Evolutionary conservation across 352 stramenopile species (phyloP), one percentile per base, ranked within the genome.

Genomic region (Phytophthora kernoviae): DNA sequence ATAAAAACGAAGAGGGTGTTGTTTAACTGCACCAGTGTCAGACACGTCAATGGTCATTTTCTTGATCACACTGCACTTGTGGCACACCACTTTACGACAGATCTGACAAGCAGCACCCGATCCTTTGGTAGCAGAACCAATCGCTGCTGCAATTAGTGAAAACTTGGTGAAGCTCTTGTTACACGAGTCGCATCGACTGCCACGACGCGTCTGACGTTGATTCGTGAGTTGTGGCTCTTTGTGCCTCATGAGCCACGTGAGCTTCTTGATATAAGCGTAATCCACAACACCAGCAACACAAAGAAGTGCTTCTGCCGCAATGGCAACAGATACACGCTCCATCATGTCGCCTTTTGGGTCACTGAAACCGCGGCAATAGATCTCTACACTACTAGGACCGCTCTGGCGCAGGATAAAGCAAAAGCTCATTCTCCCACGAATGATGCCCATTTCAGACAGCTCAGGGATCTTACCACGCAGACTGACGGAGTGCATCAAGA

Each of bases 211-310:
- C 21, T 34, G 41, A 11, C 27, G 41, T 39, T 58, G 9, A 9
- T 62, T 26, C 4, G 20, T 40, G 44, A 5, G 45, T 21, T 45
- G 15, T 30, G 43, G 33, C 30, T 65, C 50, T 7, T 57, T 57
- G 43, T 72, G 53, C 27, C 68, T 51, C 65, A 84, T 77, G n/a
- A 89, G 65, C 72, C 70, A 84, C 49, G 56, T 65, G 41, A 90
- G 70, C 34, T 90, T 90, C 58, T 84, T 86, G 42, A 82, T 59
- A 45, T 84, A 76, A 14, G 73, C 68, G 51, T 73, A 87, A 54
- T 90, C 77, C 18, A 78, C 65, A 9, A 86, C 52, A 5, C 58
- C 51, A 14, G 65, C 58, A 32, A 57, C 75, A 14, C 67, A 56
- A 20, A 87, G 73, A 11, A 84, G 72, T 20, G 67, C 59, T 8